Conservation (phyloP, 2,329 filamentous ascomycete genomes). For the Colletotrichum cereale region DNA sequence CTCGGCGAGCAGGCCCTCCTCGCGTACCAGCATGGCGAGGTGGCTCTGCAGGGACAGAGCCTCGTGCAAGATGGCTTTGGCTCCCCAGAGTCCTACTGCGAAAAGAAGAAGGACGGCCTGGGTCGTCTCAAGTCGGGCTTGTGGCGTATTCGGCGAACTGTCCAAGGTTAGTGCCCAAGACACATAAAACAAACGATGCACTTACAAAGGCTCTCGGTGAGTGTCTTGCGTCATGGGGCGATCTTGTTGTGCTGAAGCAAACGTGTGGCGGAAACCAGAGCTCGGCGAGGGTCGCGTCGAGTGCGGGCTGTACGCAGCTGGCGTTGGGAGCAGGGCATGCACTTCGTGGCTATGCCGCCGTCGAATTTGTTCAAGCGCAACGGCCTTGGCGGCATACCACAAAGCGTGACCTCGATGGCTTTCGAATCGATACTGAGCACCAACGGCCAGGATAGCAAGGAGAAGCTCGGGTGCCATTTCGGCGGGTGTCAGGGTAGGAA, state of each 20-base stretch:
- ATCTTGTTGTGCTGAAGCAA: constrained; percentile 69
- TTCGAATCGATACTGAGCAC: constrained; percentile 75
- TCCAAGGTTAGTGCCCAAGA: not conserved
- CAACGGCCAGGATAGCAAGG: constrained; percentile 75
- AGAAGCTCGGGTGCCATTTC: constrained; percentile 77
- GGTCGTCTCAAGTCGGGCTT: constrained; percentile 73
- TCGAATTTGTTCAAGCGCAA: constrained; percentile 70
- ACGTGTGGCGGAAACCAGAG: constrained; percentile 68
- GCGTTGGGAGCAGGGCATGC: constrained; percentile 67
- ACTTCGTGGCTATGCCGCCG: constrained; percentile 69
- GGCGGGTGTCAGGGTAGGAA: constrained; percentile 73
- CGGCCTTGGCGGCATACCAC: constrained; percentile 71
- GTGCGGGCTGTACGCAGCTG: constrained; percentile 70
- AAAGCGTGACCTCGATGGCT: constrained; percentile 69
- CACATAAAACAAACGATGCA: constrained; percentile 11
- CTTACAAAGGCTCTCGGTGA: constrained; percentile 71
- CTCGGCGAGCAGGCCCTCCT: constrained; percentile 67
- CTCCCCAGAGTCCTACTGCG: constrained; percentile 71
- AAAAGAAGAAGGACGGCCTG: constrained; percentile 73
- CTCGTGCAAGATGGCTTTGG: constrained; percentile 70
- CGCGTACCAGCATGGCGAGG: constrained; percentile 68
- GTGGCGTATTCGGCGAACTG: constrained; percentile 70
- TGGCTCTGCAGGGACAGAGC: constrained; percentile 70
- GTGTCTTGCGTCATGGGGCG: constrained; percentile 69
- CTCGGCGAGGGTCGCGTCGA: constrained; percentile 71